Percentiles rank a stretch among this genome's conserved stretches.
phyloP scores from a whole-genome alignment of 495 filamentous ascomycete species.

The Neurospora terricola region DNA sequence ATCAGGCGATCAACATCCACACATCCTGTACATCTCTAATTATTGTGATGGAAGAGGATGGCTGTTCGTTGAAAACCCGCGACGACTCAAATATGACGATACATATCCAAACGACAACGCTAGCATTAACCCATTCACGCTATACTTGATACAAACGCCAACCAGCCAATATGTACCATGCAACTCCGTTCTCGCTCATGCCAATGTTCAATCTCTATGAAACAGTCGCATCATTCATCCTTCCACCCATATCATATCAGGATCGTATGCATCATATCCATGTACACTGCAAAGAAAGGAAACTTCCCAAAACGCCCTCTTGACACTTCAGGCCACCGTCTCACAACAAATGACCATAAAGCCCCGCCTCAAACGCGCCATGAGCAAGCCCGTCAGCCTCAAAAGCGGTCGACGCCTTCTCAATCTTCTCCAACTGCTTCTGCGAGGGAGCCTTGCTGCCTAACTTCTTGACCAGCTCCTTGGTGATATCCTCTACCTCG shows the following conservation, averaged over 20 bases:
- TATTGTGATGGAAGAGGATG: not conserved
- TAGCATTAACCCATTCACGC: not conserved
- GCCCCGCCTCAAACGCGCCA: not conserved
- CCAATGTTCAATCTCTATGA: not conserved
- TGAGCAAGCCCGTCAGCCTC: not conserved
- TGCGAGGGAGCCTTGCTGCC: not conserved
- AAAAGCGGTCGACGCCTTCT: not conserved
- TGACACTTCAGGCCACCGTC: not conserved
- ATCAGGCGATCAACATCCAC: not conserved
- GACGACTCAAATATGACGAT: not conserved
- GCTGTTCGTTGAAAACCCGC: not conserved
- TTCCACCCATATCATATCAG: not conserved
- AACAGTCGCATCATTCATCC: not conserved
- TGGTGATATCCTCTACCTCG: constrained; percentile 56
- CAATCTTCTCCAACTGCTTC: not conserved
- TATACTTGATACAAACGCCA: not conserved
- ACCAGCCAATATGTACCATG: not conserved
- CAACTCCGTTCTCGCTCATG: not conserved
- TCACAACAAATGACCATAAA: not conserved
- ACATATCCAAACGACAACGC: not conserved
- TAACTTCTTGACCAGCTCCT: constrained; percentile 56
- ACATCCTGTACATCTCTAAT: not conserved
- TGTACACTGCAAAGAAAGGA: not conserved
- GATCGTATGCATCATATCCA: not conserved
- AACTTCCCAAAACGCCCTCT: not conserved